Percentiles rank a stretch among this genome's conserved stretches.
Conservation (phyloP, 2,329 filamentous ascomycete species). For the Alternaria sp. region DNA sequence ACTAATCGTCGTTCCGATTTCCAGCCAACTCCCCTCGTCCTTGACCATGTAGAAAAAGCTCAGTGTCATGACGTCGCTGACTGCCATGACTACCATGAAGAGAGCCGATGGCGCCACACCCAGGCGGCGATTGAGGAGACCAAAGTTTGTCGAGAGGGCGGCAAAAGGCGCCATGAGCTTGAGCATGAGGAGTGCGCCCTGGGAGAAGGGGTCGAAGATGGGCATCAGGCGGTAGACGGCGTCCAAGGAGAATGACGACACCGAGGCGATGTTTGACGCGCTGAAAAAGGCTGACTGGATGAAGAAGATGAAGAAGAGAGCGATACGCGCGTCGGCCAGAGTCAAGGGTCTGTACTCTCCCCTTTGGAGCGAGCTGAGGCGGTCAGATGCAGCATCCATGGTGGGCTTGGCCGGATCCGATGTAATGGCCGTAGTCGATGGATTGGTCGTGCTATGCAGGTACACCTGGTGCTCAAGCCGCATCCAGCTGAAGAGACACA, state of each 20-base stretch:
- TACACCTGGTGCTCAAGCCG: slow-evolving; percentile 85
- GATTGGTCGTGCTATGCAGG: slow-evolving; percentile 44
- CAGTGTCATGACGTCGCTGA: slow-evolving; percentile 89
- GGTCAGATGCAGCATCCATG: slow-evolving; percentile 51
- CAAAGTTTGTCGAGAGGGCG: slow-evolving; percentile 90
- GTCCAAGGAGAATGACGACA: slow-evolving; percentile 93
- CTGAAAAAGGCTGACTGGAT: slow-evolving; percentile 96
- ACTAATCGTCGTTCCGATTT: slow-evolving; percentile 95
- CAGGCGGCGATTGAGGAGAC: slow-evolving; percentile 84
- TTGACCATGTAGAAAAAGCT: slow-evolving; percentile 98
- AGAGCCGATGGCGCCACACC: slow-evolving; percentile 86
- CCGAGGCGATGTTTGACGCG: slow-evolving; percentile 92
- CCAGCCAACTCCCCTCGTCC: slow-evolving; percentile 95
- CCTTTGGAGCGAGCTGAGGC: slow-evolving; percentile 42
- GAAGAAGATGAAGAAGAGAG: slow-evolving; percentile 93
- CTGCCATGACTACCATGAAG: slow-evolving; percentile 87
- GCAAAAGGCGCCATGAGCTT: slow-evolving; percentile 95
- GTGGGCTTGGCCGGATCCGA: slow-evolving; percentile 48
- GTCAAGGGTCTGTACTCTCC: slow-evolving; percentile 71
- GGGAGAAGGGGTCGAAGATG: slow-evolving; percentile 91
- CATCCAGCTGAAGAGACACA: slow-evolving; percentile 86
- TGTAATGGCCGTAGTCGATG: slow-evolving; percentile 20
- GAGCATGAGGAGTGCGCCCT: slow-evolving; percentile 83
- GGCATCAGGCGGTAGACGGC: slow-evolving; percentile 87
- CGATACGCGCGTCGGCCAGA: slow-evolving; percentile 84